Evolutionary conservation across 805 yeast genomes (phyloP).

Genomic region (Ogataea trehalophila): DNA sequence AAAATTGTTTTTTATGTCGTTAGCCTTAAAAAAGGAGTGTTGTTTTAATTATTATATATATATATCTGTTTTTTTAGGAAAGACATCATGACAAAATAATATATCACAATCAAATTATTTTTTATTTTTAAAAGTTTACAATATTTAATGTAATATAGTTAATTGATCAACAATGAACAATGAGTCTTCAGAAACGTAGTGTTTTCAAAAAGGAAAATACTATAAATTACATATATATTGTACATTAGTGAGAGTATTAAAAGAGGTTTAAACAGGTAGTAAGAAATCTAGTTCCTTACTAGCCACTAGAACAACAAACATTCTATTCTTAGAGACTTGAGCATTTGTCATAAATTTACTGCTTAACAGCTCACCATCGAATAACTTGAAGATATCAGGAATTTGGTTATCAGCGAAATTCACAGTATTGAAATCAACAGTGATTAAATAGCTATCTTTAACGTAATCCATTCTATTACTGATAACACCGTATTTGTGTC

Average conservation of each 20-base stretch:
- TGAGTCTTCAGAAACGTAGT: too few relatives aligned
- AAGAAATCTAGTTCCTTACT: slow-evolving; percentile 17
- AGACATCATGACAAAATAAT: not conserved
- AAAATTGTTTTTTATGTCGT: not conserved
- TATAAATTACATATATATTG: too few relatives aligned
- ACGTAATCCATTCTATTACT: slow-evolving; percentile 44
- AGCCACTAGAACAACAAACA: slow-evolving; percentile 28
- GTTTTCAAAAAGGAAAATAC: too few relatives aligned
- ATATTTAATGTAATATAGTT: too few relatives aligned
- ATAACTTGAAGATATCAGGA: slow-evolving; percentile 17
- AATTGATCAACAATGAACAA: too few relatives aligned
- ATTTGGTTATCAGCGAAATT: slow-evolving; percentile 7
- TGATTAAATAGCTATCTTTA: slow-evolving; percentile 60
- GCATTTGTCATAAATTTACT: not conserved
- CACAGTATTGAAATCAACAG: slow-evolving; percentile 12
- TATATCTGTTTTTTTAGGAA: not conserved
- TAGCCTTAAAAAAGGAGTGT: not conserved
- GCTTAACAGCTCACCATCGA: slow-evolving; percentile 15
- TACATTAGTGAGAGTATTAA: too few relatives aligned
- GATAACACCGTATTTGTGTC: slow-evolving; percentile 56
- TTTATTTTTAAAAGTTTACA: not conserved
- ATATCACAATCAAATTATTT: slow-evolving; percentile 1
- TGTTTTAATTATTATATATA: not conserved
- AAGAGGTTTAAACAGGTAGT: not conserved
- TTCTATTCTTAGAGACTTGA: slow-evolving; percentile 11